Base-by-base conservation (phyloP, 2,329 filamentous ascomycete genomes). In the Sclerotinia subarctica region DNA sequence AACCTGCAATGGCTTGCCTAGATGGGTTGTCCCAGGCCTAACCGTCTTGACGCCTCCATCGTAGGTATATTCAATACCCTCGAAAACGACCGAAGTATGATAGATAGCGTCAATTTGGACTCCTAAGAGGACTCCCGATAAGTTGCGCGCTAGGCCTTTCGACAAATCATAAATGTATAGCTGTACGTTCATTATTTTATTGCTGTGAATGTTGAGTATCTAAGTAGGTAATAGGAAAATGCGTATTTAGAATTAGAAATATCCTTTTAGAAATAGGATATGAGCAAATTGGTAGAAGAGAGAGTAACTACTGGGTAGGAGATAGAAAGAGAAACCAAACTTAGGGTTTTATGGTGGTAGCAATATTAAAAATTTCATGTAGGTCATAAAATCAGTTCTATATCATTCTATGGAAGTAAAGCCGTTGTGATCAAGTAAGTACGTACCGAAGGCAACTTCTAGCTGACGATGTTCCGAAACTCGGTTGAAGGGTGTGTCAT, bases 91-190 rank as follows among this genome's bases (percentile, higher is more conserved):
- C 0, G 94, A 92, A 0, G 95, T 98, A 78, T 99, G 95, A 74
- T 98, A 98, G 65, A 99, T 88, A 66, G 95, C 95, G 78, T 98
- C 94, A 62, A 97, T 92, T 64, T 90, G 87, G 1, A 84, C 85
- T 1, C 89, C 89, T 5, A 90, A 84, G 57, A 91, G 81, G 59
- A 84, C 80, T 26, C 69, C 71, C 11, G 75, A 77, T 21, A 75
- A 85, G 81, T 72, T 87, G 84, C 21, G 85, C 81, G 13, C 88
- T 78, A 66, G 83, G 72, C 70, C 82, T 78, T 80, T 79, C 1
- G 91, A 94, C 59, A 94, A 83, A 80, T 94, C 91, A 75, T 94
- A 94, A 49, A 93, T 85, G 68, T 93, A 88, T 38, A 94, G 82
- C 74, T 92, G 84, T 62, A 94, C 89, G 68, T 93, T 89, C 90